A percentile compares a stretch with the other conserved stretches of the same genome.
These are phyloP conservation scores for Xylaria palmicola DNA, from an alignment of 495 filamentous ascomycete species.

Conservation along the genomic window DNA sequence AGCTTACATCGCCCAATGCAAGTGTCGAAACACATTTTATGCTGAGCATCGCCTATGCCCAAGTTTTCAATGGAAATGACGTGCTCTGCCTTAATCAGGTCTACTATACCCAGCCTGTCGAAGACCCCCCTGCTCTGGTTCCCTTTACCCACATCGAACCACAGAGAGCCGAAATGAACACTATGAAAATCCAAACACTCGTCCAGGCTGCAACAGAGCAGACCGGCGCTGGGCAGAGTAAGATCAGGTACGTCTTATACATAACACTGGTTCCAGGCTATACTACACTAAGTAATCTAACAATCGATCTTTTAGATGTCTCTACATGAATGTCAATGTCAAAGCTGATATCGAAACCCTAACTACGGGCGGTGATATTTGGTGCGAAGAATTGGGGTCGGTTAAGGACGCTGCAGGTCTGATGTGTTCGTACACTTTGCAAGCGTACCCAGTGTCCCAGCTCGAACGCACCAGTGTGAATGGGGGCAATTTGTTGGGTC, in stretches of 20 bases:
- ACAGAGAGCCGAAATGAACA: slow-evolving; percentile 9
- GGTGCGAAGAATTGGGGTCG: slow-evolving; percentile 3
- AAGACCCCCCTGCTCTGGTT: slow-evolving; percentile 15
- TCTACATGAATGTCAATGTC: neutral
- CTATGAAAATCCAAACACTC: neutral
- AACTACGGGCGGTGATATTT: slow-evolving; percentile 9
- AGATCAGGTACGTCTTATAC: neutral
- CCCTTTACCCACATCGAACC: slow-evolving; percentile 14
- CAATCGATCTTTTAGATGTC: no score
- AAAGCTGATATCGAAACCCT: slow-evolving; percentile 8
- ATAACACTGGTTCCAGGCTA: no score
- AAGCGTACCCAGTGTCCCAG: slow-evolving; percentile 19
- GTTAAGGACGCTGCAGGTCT: slow-evolving; percentile 1
- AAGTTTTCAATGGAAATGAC: neutral
- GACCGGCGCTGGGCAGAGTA: neutral
- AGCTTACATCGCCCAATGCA: neutral
- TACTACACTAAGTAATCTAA: no score
- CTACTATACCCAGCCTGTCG: slow-evolving; percentile 17
- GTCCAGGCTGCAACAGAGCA: neutral
- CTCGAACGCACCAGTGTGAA: slow-evolving; percentile 16
- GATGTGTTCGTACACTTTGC: slow-evolving; percentile 9
- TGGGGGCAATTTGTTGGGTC: slow-evolving; percentile 33
- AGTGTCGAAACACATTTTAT: neutral
- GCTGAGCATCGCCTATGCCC: neutral
- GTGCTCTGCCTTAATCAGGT: slow-evolving; percentile 14